These are phyloP conservation scores for Podospora comata DNA, from an alignment of 495 filamentous ascomycete species.

Conservation along the genomic window DNA sequence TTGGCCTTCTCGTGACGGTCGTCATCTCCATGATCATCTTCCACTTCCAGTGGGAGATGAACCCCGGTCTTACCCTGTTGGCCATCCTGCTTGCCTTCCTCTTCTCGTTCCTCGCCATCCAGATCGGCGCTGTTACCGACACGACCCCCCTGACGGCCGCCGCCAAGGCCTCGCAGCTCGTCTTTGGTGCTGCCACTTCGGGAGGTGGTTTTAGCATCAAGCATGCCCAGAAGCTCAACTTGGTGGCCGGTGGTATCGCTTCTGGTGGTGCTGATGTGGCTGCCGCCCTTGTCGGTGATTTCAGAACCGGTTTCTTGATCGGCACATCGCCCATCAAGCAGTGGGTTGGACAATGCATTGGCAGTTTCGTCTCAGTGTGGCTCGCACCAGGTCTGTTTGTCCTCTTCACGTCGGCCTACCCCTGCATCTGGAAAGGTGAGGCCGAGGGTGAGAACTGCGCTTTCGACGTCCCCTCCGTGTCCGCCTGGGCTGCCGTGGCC, in stretches of 20 bases:
- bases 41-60: conserved; percentile 59
- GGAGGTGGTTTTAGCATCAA: conserved; percentile 42
- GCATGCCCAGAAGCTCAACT: conserved; percentile 58
- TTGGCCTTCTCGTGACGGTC: conserved; percentile 50
- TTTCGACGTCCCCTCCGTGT: conserved; percentile 59
- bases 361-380: conserved; percentile 59
- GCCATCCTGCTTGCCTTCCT: conserved; percentile 61
- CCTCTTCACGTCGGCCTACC: conserved; percentile 63
- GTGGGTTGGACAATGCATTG: conserved; percentile 61
- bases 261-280: conserved; percentile 57
- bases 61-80: conserved; percentile 58
- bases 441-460: conserved; percentile 46
- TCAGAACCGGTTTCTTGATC: conserved; percentile 62
- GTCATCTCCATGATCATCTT: conserved; percentile 57
- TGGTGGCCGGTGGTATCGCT: conserved; percentile 60
- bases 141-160: conserved; percentile 62
- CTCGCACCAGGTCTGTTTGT: conserved; percentile 61
- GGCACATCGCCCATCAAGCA: conserved; percentile 60
- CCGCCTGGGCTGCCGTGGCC: conserved; percentile 64
- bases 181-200: conserved; percentile 61
- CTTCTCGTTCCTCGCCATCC: conserved; percentile 66
- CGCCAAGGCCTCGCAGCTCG: conserved; percentile 64
- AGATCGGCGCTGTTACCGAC: conserved; percentile 61
- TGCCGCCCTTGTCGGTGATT: conserved; percentile 54
- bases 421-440: conserved; percentile 48